These are phyloP conservation scores for Juglanconis oblonga DNA, from an alignment of 2,329 filamentous ascomycete genomes.

Conservation along the genomic window DNA sequence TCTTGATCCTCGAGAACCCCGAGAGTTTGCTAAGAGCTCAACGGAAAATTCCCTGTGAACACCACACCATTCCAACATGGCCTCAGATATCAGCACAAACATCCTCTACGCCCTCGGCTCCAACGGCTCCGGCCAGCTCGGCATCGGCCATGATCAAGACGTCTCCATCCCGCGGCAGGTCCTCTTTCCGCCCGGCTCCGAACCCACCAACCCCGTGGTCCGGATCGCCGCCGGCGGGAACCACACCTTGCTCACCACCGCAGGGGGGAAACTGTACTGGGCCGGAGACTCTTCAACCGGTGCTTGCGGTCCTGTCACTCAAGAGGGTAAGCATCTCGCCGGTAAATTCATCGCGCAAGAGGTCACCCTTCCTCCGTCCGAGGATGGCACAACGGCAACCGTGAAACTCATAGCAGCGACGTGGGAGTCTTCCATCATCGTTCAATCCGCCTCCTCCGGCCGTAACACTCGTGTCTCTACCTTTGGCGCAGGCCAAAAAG, in stretches of 20 bases:
- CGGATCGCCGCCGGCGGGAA: constrained; percentile 70
- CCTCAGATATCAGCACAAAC: constrained; percentile 36
- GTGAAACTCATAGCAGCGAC: constrained; percentile 62
- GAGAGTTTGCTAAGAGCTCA: too few species aligned
- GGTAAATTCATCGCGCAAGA: not conserved
- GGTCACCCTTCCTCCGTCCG: not conserved
- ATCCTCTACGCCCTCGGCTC: constrained; percentile 68
- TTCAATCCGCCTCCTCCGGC: constrained; percentile 42
- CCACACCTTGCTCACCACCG: constrained; percentile 73
- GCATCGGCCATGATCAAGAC: constrained; percentile 68
- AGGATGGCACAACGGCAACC: constrained; percentile 9
- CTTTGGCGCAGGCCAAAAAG: constrained; percentile 65
- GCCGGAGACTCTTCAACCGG: constrained; percentile 59
- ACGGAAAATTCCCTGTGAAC: not conserved
- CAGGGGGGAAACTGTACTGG: constrained; percentile 58
- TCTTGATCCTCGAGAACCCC: too few species aligned
- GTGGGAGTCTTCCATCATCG: constrained; percentile 72
- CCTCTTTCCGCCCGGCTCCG: constrained; percentile 46
- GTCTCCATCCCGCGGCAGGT: constrained; percentile 64
- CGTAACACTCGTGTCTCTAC: constrained; percentile 53
- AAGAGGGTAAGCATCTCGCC: constrained; percentile 3
- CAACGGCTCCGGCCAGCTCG: constrained; percentile 74
- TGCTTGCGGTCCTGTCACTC: constrained; percentile 47
- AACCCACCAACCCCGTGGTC: constrained; percentile 33
- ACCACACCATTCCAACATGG: not conserved